Evolutionary conservation across 164 flowering plant species (phyloP).

Genomic region (Chimonanthus praecox): DNA sequence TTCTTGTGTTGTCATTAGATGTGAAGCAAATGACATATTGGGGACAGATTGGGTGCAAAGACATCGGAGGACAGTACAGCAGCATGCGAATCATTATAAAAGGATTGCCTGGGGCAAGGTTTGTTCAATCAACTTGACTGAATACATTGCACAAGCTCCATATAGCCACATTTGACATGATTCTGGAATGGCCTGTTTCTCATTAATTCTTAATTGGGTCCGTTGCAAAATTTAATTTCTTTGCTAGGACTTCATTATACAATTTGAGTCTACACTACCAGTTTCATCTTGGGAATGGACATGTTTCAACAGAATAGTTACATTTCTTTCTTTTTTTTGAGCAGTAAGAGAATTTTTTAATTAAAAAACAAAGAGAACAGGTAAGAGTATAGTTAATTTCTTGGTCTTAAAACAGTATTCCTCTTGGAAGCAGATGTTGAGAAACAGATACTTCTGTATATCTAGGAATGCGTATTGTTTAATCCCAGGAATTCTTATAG

Average conservation of each 20-base stretch:
- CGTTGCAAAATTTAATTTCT: neutral
- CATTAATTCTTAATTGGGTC: neutral
- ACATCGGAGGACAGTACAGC: slow-evolving; percentile 89
- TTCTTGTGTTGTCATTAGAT: slow-evolving; percentile 35
- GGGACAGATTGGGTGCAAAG: slow-evolving; percentile 99
- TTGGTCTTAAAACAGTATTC: neutral
- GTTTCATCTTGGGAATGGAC: neutral
- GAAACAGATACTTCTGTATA: neutral
- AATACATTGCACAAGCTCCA: neutral
- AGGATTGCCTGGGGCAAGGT: slow-evolving; percentile 97
- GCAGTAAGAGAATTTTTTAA: too few species aligned
- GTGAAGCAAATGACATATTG: slow-evolving; percentile 95
- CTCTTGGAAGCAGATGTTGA: neutral
- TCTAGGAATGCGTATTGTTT: neutral
- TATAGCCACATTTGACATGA: neutral
- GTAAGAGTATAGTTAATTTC: too few species aligned
- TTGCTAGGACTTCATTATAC: neutral
- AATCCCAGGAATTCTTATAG: too few species aligned
- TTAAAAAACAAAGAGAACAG: too few species aligned
- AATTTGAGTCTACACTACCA: neutral
- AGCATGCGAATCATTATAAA: slow-evolving; percentile 97
- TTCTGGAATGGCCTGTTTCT: neutral
- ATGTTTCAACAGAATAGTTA: neutral
- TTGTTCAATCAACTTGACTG: neutral
- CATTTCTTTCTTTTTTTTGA: too few species aligned